Conservation (phyloP, 2,329 filamentous ascomycete species). For the Alternaria alternata region DNA sequence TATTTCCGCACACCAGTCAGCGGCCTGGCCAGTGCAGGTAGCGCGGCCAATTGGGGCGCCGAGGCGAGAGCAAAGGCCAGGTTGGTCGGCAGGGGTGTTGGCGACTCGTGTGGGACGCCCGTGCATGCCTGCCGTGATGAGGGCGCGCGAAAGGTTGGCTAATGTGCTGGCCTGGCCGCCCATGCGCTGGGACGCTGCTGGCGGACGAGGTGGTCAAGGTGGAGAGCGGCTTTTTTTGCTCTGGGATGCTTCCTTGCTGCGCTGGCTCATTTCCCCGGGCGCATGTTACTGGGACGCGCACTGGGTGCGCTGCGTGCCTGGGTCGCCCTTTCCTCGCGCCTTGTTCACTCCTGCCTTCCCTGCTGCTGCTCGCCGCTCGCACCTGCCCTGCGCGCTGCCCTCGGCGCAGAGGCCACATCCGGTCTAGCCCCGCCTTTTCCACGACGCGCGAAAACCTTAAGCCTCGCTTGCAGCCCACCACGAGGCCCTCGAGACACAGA, state of each 20-base stretch:
- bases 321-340: constrained; percentile 15
- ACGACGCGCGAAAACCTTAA: constrained; percentile 11
- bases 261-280: neutral
- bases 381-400: constrained; percentile 8
- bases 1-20: constrained; percentile 45
- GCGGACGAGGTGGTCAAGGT: constrained; percentile 1
- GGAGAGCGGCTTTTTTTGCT: constrained; percentile 8
- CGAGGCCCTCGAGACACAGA: constrained; percentile 25
- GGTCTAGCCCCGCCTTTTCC: constrained; percentile 17
- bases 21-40: constrained; percentile 33
- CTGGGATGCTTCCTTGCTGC: neutral
- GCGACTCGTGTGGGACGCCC: constrained; percentile 35
- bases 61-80: constrained; percentile 18
- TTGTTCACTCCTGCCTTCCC: constrained; percentile 10
- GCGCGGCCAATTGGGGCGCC: constrained; percentile 33
- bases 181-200: neutral
- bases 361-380: constrained; percentile 5
- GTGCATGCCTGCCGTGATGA: constrained; percentile 20
- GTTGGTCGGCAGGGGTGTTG: constrained; percentile 16
- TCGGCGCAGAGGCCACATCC: constrained; percentile 17
- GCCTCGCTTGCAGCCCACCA: constrained; percentile 26
- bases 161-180: constrained; percentile 14
- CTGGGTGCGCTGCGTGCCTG: neutral
- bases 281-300: constrained; percentile 1
- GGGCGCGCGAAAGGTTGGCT: constrained; percentile 18